Base-by-base conservation (phyloP, 345 rosid species). In the Boechera stricta region DNA sequence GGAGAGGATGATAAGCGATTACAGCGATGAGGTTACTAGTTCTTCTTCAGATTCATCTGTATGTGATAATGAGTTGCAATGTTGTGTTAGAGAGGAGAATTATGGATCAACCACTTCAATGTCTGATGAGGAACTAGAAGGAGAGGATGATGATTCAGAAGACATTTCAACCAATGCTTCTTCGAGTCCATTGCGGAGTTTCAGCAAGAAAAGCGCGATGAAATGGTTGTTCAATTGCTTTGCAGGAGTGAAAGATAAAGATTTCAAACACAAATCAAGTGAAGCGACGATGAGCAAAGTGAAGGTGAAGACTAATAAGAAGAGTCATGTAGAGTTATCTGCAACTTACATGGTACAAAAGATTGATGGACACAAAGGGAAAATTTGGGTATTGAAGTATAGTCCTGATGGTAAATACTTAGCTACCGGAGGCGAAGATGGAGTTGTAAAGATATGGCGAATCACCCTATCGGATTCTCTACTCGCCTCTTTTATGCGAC, bases 351-450 rank as follows among this genome's bases (percentile, higher is more conserved):
- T 51, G 29, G 81, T 78, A 42, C 96, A 92, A 78, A 89, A 92
- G 74, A 81, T 94, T 74, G 80, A 77, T 73, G 99, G 92, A 74
- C 99, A 92, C 74, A 85, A 75, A 1, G 92, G 99, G 69, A 76
- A 58, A 68, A 90, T 92, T 77, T 83, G 87, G 88, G 42, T 86
- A 10, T 82, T 94, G 81, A 94, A 92, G 88, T 94, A 92, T 69
- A 94, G 97, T 59, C 88, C 97, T n/a, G 90, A 87, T 73, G 97
- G 98, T 11, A 84, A 74, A 64, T 92, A 70, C 58, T 78, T 94
- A 76, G 98, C 97, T 1, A 94, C 86, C 0, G 98, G 96, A 38
- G 99, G 99, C 4, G 92, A 86, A 77, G 99, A 92, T 78, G 92
- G 96, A 6, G 69, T 87, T 56, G 83, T 94, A 12, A 89, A 89